Percentiles rank a stretch among this genome's conserved stretches.
phyloP scores from a whole-genome alignment of 1,284 basidiomycete species.

The Sporisorium iseilematis-ciliati region DNA sequence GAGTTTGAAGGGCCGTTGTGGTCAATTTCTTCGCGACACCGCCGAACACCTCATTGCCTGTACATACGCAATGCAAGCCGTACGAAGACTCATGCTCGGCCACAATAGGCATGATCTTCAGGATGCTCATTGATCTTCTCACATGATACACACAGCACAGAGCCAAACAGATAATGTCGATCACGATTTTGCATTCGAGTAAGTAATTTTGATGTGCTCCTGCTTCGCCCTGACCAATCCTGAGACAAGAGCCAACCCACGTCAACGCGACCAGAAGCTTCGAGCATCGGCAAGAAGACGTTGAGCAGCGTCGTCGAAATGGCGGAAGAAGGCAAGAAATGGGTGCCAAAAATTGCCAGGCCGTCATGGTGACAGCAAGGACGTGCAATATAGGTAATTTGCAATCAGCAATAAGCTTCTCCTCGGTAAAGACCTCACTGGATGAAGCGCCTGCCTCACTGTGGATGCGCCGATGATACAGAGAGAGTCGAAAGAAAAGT shows the following conservation, averaged over 20 bases:
- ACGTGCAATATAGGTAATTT: conserved; percentile 67
- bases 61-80: background rate
- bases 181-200: background rate
- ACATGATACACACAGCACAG: background rate
- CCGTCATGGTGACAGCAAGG: conserved; percentile 61
- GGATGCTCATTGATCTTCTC: background rate
- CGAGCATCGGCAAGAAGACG: conserved; percentile 14
- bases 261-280: conserved; percentile 18
- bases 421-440: conserved; percentile 67
- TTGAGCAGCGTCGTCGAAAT: background rate
- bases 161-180: background rate
- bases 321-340: conserved; percentile 38
- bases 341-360: conserved; percentile 65
- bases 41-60: background rate
- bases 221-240: conserved; percentile 28
- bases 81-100: background rate
- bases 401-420: conserved; percentile 68
- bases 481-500: background rate
- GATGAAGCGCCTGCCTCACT: conserved; percentile 65
- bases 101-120: background rate
- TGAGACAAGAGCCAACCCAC: background rate
- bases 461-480: conserved; percentile 23
- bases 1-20: conserved; percentile 37
- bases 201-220: background rate
- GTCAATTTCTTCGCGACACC: background rate